Evolutionary conservation across 2,329 filamentous ascomycete species (phyloP).

Genomic region (Ophiocordyceps sinensis): DNA sequence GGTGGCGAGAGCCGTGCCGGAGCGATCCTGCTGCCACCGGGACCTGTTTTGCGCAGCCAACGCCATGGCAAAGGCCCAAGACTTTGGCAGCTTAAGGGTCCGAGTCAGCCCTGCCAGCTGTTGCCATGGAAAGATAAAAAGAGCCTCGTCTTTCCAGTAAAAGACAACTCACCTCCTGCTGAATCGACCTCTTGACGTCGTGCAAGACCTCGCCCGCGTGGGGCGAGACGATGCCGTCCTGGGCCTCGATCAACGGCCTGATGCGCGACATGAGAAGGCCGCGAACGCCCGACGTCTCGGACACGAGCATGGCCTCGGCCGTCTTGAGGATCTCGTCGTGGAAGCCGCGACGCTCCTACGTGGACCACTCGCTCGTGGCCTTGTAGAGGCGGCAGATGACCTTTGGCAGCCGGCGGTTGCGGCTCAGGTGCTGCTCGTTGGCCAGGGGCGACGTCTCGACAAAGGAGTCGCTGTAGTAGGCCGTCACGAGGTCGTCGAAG

Average conservation of each 20-base stretch:
- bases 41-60: constrained; percentile 6
- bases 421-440: constrained; percentile 12
- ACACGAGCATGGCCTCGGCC: constrained; percentile 7
- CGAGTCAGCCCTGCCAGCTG: not conserved
- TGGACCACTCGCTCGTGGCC: constrained; percentile 7
- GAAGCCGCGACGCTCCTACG: constrained; percentile 12
- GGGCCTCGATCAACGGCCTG: constrained; percentile 6
- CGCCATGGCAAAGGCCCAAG: constrained; percentile 13
- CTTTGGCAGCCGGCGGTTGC: constrained; percentile 11
- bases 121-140: too few relatives aligned
- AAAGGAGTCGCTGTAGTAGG: constrained; percentile 11
- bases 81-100: constrained; percentile 8
- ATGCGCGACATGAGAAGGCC: constrained; percentile 5
- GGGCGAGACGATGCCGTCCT: constrained; percentile 2
- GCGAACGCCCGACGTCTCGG: constrained; percentile 4
- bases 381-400: constrained; percentile 9
- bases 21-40: constrained; percentile 8
- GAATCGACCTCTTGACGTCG: constrained; percentile 8
- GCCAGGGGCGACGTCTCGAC: constrained; percentile 7
- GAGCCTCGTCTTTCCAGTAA: too few relatives aligned
- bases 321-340: constrained; percentile 13
- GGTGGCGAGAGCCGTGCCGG: constrained; percentile 11
- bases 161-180: constrained; percentile 9
- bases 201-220: constrained; percentile 4
- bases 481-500: constrained; percentile 12